A percentile compares a stretch with the other conserved stretches of the same genome.
Conservation (phyloP, 2,329 filamentous ascomycete species). For the Epichloe uncinata region DNA sequence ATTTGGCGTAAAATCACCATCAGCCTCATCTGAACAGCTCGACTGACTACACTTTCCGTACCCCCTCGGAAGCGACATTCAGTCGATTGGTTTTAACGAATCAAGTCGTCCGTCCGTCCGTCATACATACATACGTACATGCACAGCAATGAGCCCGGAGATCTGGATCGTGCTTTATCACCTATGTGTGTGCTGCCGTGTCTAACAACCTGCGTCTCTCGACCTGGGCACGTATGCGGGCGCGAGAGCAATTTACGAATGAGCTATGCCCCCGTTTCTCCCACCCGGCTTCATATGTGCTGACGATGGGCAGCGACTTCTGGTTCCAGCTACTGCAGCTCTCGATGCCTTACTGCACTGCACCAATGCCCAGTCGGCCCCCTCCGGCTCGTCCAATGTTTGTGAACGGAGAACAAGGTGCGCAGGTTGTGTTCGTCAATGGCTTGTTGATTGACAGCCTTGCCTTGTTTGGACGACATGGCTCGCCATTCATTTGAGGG, state of each 20-base stretch:
- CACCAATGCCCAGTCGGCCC: slow-evolving; percentile 5
- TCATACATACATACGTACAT: neutral
- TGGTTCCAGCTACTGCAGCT: slow-evolving; percentile 8
- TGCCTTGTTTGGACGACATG: neutral
- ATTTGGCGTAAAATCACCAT: neutral
- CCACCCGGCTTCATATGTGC: slow-evolving; percentile 2
- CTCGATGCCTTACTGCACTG: slow-evolving; percentile 6
- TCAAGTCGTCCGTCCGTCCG: neutral
- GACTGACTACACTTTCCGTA: neutral
- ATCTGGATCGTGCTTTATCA: slow-evolving; percentile 5
- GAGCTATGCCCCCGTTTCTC: neutral
- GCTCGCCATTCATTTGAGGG: too few relatives aligned
- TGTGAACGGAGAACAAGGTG: neutral
- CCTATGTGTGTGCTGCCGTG: neutral
- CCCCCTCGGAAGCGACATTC: neutral
- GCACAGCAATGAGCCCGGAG: neutral
- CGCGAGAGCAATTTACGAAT: neutral
- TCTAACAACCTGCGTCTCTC: neutral
- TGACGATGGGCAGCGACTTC: neutral
- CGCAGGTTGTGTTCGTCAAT: neutral
- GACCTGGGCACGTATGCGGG: neutral
- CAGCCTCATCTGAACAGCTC: neutral
- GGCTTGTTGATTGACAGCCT: neutral
- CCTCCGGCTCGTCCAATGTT: neutral
- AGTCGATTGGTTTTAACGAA: neutral